Conservation (phyloP, 805 yeast genomes). For the Priceomyces melissophilus region DNA sequence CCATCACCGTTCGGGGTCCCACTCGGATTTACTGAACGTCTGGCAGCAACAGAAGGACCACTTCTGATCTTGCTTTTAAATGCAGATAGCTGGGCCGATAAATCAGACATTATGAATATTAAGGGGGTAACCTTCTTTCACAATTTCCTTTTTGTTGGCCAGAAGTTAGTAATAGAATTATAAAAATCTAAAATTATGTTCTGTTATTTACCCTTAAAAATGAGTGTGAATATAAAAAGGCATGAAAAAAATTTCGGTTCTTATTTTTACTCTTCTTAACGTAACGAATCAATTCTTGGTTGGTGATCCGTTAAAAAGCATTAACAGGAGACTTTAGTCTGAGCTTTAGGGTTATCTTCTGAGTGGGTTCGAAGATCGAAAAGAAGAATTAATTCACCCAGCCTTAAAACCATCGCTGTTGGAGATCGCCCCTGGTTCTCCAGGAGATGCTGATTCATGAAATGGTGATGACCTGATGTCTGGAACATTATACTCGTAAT, state of each 20-base stretch:
- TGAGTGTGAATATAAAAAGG: not conserved
- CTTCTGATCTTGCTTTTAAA: constrained; percentile 43
- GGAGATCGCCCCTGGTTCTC: constrained; percentile 73
- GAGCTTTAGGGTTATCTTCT: constrained; percentile 20
- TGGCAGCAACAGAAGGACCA: constrained; percentile 40
- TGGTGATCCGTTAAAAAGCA: constrained; percentile 7
- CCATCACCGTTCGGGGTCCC: no score
- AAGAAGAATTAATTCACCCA: constrained; percentile 30
- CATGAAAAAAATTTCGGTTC: not conserved
- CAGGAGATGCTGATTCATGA: constrained; percentile 77
- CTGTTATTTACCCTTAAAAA: no score
- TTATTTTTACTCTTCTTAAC: constrained; percentile 1
- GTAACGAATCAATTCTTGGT: constrained; percentile 5
- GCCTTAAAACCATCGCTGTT: constrained; percentile 98
- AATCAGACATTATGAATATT: constrained; percentile 24
- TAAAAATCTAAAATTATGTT: no score
- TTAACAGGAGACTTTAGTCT: constrained; percentile 8
- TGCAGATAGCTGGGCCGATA: constrained; percentile 44
- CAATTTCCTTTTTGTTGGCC: no score
- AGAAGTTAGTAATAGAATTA: no score
- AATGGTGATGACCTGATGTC: constrained; percentile 92
- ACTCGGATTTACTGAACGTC: constrained; percentile 10
- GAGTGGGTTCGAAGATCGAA: constrained; percentile 21
- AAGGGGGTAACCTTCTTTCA: not conserved
- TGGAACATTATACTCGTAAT: constrained; percentile 54